Conservation (phyloP, 768 basidiomycete species). For the Tricholoma terreum region DNA sequence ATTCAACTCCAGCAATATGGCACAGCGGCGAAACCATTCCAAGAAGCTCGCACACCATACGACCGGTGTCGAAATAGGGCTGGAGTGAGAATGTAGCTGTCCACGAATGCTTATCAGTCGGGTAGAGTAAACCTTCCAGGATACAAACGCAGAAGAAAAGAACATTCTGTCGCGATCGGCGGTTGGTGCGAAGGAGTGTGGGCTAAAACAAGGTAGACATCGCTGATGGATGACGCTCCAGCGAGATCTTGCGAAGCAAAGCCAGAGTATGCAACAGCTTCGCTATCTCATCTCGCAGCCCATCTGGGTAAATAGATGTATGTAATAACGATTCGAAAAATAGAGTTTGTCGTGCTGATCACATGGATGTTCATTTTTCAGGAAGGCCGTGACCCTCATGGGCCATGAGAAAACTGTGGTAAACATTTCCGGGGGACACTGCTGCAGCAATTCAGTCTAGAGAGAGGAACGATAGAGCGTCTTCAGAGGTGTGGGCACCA, state of each 20-base stretch:
- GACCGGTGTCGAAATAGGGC: too few relatives aligned
- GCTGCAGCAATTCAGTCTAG: too few relatives aligned
- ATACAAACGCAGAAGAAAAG: background rate
- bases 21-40: too few relatives aligned
- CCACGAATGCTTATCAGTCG: too few relatives aligned
- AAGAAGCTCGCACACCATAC: too few relatives aligned
- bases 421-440: too few relatives aligned
- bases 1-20: too few relatives aligned
- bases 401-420: background rate
- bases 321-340: background rate
- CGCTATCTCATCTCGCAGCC: background rate
- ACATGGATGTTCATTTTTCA: constrained; percentile 1
- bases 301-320: background rate
- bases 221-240: background rate
- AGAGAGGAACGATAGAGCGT: too few relatives aligned
- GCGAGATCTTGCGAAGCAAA: background rate
- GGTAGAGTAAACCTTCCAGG: too few relatives aligned
- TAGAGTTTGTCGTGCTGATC: constrained; percentile 7
- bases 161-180: background rate
- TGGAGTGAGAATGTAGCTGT: background rate
- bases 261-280: background rate
- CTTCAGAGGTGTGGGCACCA: background rate
- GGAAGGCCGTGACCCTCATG: background rate
- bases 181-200: background rate
- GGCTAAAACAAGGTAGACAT: background rate